A percentile compares a stretch with the other conserved stretches of the same genome.
These are phyloP conservation scores for Phytophthora idaei DNA, from an alignment of 352 stramenopile genomes.

Conservation along the genomic window DNA sequence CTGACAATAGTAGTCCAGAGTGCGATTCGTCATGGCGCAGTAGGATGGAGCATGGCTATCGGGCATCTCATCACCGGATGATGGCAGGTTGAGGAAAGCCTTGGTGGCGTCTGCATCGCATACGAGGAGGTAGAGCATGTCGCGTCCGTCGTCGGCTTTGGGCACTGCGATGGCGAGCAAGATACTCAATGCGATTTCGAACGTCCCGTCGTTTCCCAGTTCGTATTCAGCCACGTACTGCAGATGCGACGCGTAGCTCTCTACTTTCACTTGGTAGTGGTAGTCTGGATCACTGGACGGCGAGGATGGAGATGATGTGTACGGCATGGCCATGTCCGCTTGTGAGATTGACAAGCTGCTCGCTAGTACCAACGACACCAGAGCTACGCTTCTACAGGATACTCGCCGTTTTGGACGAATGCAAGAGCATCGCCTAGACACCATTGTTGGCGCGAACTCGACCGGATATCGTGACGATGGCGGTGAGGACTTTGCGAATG, in stretches of 20 bases:
- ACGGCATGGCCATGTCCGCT: conserved; percentile 20
- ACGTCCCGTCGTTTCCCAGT: conserved; percentile 42
- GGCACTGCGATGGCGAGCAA: conserved; percentile 38
- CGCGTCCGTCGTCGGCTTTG: conserved; percentile 36
- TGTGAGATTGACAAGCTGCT: neutral
- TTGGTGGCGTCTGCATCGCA: conserved; percentile 37
- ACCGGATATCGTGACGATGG: neutral
- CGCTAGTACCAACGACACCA: neutral
- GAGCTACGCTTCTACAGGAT: neutral
- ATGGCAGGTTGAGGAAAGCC: conserved; percentile 21
- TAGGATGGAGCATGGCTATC: conserved; percentile 32
- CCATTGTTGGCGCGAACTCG: neutral
- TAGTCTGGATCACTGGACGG: conserved; percentile 25
- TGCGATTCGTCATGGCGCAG: conserved; percentile 60
- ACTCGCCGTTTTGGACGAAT: neutral
- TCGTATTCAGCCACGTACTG: conserved; percentile 47
- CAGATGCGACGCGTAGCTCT: conserved; percentile 30
- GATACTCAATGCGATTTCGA: conserved; percentile 51
- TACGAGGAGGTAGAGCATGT: conserved; percentile 56
- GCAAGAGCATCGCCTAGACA: neutral
- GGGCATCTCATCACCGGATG: neutral
- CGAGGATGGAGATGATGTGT: conserved; percentile 12
- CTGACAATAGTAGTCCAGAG: conserved; percentile 51
- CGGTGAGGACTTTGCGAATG: conserved; percentile 8
- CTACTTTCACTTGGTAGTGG: conserved; percentile 31